phyloP scores from a whole-genome alignment of 768 basidiomycete genomes.

The Trichaptum fuscoviolaceum region DNA sequence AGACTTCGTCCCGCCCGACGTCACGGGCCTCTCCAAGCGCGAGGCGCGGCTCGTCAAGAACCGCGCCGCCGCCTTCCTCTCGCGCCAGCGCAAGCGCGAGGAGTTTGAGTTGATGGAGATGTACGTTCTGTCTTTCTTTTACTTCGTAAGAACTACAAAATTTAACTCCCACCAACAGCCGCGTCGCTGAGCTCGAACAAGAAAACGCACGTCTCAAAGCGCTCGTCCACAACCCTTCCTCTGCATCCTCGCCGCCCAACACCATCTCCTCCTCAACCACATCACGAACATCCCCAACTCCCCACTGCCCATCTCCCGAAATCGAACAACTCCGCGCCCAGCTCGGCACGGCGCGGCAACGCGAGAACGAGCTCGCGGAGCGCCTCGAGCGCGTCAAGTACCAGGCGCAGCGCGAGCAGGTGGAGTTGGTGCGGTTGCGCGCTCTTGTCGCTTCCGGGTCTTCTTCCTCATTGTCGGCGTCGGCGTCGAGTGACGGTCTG shows the following conservation, averaged over 20 bases:
- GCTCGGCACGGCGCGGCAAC: constrained; percentile 58
- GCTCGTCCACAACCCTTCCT: constrained; percentile 40
- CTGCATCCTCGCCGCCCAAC: not conserved
- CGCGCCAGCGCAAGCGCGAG: constrained; percentile 85
- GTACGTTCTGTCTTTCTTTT: constrained; percentile 54
- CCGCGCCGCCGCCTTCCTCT: constrained; percentile 87
- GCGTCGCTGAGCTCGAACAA: constrained; percentile 77
- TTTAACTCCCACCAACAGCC: constrained; percentile 44
- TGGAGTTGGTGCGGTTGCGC: not conserved
- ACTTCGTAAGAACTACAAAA: not conserved
- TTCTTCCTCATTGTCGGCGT: too few relatives aligned
- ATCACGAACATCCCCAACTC: constrained; percentile 3
- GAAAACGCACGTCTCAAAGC: constrained; percentile 72
- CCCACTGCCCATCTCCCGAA: constrained; percentile 30
- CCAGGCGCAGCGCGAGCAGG: constrained; percentile 22
- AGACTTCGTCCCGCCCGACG: constrained; percentile 86
- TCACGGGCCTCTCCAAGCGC: constrained; percentile 81
- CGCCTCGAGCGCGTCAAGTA: constrained; percentile 38
- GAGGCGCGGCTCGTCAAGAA: constrained; percentile 91
- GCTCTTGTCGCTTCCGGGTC: too few relatives aligned
- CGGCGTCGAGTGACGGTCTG: too few relatives aligned
- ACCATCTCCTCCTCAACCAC: not conserved
- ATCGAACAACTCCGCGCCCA: constrained; percentile 63
- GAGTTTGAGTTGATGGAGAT: constrained; percentile 90
- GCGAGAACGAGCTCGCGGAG: constrained; percentile 60